Conservation (phyloP, 129 eudicot genomes). For the Flaveria bidentis region DNA sequence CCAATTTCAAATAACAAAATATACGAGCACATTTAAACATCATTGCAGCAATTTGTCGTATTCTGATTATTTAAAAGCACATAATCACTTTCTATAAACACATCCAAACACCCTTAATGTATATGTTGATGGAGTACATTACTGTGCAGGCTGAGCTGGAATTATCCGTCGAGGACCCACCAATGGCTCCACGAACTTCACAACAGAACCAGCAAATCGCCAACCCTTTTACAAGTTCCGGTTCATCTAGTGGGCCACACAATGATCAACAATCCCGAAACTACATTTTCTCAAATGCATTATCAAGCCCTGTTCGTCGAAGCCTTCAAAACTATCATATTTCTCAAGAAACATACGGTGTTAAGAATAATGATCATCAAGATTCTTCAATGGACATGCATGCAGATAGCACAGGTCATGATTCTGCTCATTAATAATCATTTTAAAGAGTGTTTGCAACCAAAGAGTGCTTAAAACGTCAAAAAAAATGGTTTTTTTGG, state of each 20-base stretch:
- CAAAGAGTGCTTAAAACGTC: slow-evolving; percentile 6
- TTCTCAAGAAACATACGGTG: slow-evolving; percentile 35
- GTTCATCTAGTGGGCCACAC: slow-evolving; percentile 37
- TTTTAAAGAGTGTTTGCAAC: slow-evolving; percentile 15
- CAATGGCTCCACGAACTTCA: slow-evolving; percentile 32
- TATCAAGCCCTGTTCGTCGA: slow-evolving; percentile 54
- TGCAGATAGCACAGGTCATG: slow-evolving; percentile 48
- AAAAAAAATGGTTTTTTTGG: not conserved
- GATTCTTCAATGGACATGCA: slow-evolving; percentile 58
- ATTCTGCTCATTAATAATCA: slow-evolving; percentile 37
- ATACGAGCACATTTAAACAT: not conserved
- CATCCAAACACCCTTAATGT: not conserved
- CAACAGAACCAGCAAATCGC: slow-evolving; percentile 35
- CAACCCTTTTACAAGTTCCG: slow-evolving; percentile 31
- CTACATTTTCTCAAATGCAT: slow-evolving; percentile 53
- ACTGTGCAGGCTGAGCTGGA: slow-evolving; percentile 43
- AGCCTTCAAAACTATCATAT: slow-evolving; percentile 55
- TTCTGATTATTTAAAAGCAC: not conserved
- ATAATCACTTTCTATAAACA: not conserved
- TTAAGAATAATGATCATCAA: slow-evolving; percentile 24
- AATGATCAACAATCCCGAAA: slow-evolving; percentile 41
- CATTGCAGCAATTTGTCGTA: not conserved
- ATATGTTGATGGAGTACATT: not conserved
- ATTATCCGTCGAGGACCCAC: slow-evolving; percentile 35
- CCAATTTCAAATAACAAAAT: not conserved